These are phyloP conservation scores for Ceratocystis ficicola DNA, from an alignment of 2,329 filamentous ascomycete species.

Conservation along the genomic window DNA sequence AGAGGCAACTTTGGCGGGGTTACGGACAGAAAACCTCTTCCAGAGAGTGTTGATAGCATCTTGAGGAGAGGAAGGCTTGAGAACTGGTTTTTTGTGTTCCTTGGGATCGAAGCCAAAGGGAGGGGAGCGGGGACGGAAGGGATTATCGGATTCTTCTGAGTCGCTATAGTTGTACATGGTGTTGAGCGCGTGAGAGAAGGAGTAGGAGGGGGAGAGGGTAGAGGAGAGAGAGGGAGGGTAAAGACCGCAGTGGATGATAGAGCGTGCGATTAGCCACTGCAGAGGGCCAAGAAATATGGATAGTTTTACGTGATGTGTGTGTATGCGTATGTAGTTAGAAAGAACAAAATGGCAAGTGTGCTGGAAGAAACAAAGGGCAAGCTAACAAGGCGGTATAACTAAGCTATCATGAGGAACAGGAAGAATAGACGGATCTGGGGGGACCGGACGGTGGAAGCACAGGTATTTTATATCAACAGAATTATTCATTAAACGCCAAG, in stretches of 20 bases:
- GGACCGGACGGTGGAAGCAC: no score
- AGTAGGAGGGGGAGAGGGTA: neutral
- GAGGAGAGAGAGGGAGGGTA: neutral
- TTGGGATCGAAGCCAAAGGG: slow-evolving; percentile 28
- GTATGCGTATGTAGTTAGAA: neutral
- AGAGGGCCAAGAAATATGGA: neutral
- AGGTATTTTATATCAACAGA: no score
- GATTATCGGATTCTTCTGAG: slow-evolving; percentile 40
- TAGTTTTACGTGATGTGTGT: neutral
- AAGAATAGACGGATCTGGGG: no score
- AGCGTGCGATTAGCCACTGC: no score
- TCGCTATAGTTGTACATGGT: slow-evolving; percentile 39
- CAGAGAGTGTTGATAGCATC: slow-evolving; percentile 55
- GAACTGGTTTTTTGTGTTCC: slow-evolving; percentile 43
- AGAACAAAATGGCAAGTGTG: neutral
- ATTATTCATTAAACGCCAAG: no score
- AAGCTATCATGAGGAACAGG: no score
- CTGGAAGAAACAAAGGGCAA: neutral
- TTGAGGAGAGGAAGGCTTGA: slow-evolving; percentile 49
- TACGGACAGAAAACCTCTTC: slow-evolving; percentile 45
- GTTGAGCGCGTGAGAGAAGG: neutral
- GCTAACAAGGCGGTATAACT: neutral
- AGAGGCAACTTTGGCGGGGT: slow-evolving; percentile 53
- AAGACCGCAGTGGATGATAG: no score
- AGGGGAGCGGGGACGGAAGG: slow-evolving; percentile 30